These are phyloP conservation scores for Shiraia bambusicola DNA, from an alignment of 2,329 filamentous ascomycete species.

Conservation along the genomic window DNA sequence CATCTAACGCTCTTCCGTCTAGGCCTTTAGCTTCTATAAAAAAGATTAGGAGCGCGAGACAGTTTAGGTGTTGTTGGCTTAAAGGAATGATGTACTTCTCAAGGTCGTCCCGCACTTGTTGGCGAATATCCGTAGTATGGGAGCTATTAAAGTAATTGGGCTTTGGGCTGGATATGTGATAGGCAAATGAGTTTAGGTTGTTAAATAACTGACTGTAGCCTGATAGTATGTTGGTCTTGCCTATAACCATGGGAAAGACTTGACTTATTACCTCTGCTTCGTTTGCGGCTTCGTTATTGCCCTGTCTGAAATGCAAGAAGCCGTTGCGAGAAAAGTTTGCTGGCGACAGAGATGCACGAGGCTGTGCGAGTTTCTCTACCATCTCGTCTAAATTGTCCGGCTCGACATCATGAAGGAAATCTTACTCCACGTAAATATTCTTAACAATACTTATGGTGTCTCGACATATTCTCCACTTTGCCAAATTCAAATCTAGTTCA, in stretches of 20 bases:
- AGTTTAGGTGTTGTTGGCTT: slow-evolving; percentile 21
- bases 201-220: slow-evolving; percentile 26
- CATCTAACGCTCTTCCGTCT: slow-evolving; percentile 13
- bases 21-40: slow-evolving; percentile 17
- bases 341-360: slow-evolving; percentile 6
- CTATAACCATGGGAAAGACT: slow-evolving; percentile 13
- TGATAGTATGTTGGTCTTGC: slow-evolving; percentile 9
- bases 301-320: slow-evolving; percentile 16
- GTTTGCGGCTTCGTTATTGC: slow-evolving; percentile 10
- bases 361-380: slow-evolving; percentile 7
- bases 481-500: too few species aligned
- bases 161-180: slow-evolving; percentile 29
- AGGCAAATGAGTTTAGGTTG: slow-evolving; percentile 42
- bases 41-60: slow-evolving; percentile 44
- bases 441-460: too few species aligned
- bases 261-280: slow-evolving; percentile 15
- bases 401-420: too few species aligned
- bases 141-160: slow-evolving; percentile 41
- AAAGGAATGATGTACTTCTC: slow-evolving; percentile 38
- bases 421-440: too few species aligned
- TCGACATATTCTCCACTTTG: too few species aligned
- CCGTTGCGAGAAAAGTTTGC: slow-evolving; percentile 6
- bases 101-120: slow-evolving; percentile 12
- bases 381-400: slow-evolving; percentile 16
- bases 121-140: slow-evolving; percentile 16